These are phyloP conservation scores for Trichoderma arundinaceum DNA, from an alignment of 2,329 filamentous ascomycete genomes.

Conservation along the genomic window DNA sequence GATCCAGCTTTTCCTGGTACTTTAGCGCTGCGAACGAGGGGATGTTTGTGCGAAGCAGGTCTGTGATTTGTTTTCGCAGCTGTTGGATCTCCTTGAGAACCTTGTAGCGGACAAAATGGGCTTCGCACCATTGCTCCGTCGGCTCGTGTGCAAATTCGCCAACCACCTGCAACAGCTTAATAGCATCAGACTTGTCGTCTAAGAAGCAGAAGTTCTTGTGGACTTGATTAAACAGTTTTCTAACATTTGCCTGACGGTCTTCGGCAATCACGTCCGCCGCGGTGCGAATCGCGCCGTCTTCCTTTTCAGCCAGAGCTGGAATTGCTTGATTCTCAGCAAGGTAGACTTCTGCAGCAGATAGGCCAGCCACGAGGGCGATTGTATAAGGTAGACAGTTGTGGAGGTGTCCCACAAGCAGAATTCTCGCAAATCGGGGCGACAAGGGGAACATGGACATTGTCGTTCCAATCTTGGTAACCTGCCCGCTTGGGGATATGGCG, in stretches of 20 bases:
- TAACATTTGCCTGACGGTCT: constrained; percentile 68
- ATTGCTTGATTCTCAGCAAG: constrained; percentile 80
- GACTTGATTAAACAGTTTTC: constrained; percentile 68
- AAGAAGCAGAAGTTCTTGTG: constrained; percentile 80
- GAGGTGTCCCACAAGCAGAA: constrained; percentile 84
- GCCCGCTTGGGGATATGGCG: constrained; percentile 72
- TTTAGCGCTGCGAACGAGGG: constrained; percentile 65
- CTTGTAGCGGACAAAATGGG: constrained; percentile 86
- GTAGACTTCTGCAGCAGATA: constrained; percentile 89
- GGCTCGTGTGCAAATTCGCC: constrained; percentile 82
- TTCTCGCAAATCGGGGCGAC: constrained; percentile 87
- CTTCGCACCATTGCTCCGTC: constrained; percentile 75
- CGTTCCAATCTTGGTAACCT: constrained; percentile 78
- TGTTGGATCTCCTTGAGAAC: constrained; percentile 85
- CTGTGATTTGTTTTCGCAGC: constrained; percentile 80
- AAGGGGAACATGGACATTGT: constrained; percentile 89
- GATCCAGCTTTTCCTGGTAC: constrained; percentile 62
- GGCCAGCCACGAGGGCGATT: constrained; percentile 83
- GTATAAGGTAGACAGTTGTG: constrained; percentile 84
- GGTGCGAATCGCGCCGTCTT: constrained; percentile 58
- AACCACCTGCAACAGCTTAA: constrained; percentile 88
- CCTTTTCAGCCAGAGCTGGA: constrained; percentile 57
- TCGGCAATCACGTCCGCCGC: constrained; percentile 75
- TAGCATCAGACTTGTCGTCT: constrained; percentile 83
- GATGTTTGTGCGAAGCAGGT: constrained; percentile 78